These are phyloP conservation scores for Plasmodium fragile DNA, from an alignment of 169 alveolate genomes.

Conservation along the genomic window DNA sequence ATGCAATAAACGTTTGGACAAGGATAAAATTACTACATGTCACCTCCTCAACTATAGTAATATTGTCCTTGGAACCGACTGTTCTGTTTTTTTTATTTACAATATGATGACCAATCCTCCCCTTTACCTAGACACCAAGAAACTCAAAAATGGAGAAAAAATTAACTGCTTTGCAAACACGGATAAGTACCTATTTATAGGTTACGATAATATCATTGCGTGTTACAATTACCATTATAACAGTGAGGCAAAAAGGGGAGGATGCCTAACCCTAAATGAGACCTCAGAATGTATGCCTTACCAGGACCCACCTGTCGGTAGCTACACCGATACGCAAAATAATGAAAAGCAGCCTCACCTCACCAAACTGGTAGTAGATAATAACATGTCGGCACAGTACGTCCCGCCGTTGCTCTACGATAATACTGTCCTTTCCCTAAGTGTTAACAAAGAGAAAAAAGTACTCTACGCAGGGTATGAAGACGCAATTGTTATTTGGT, in stretches of 20 bases:
- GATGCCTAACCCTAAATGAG: background rate
- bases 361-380: slow-evolving; percentile 41
- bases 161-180: slow-evolving; percentile 64
- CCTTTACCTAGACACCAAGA: slow-evolving; percentile 41
- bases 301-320: background rate
- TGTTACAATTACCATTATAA: slow-evolving; percentile 61
- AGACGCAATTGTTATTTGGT: slow-evolving; percentile 71
- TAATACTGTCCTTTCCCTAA: slow-evolving; percentile 26
- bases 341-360: background rate
- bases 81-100: slow-evolving; percentile 41
- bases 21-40: slow-evolving; percentile 81
- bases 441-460: slow-evolving; percentile 60
- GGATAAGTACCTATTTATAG: slow-evolving; percentile 63
- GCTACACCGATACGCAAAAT: background rate
- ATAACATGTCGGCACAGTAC: slow-evolving; percentile 65
- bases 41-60: slow-evolving; percentile 41
- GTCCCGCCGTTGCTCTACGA: slow-evolving; percentile 63
- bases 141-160: slow-evolving; percentile 44
- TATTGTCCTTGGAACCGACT: slow-evolving; percentile 41
- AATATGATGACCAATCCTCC: slow-evolving; percentile 68
- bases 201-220: slow-evolving; percentile 65
- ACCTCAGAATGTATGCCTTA: background rate
- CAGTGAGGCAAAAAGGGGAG: slow-evolving; percentile 11
- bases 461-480: slow-evolving; percentile 71
- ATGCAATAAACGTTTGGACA: slow-evolving; percentile 81